Evolutionary conservation across 1,284 basidiomycete species (phyloP).

Genomic region (Papiliotrema laurentii): DNA sequence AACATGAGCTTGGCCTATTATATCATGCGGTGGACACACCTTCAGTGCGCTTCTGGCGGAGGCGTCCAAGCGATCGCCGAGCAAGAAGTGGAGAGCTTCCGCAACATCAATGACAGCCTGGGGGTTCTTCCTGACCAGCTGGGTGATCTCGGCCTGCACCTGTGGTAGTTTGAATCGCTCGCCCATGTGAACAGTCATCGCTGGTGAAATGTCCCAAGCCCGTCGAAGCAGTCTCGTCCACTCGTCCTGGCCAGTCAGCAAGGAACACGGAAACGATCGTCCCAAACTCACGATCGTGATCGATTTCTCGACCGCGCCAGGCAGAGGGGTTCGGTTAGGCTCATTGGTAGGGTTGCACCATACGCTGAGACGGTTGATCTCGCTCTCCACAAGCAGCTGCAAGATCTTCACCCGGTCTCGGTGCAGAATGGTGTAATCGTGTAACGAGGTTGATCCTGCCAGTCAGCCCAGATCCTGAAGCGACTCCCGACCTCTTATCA

Average conservation of each 20-base stretch:
- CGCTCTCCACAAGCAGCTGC: slow-evolving; percentile 80
- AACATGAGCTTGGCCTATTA: slow-evolving; percentile 2
- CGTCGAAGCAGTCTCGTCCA: slow-evolving; percentile 68
- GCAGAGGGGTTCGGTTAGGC: slow-evolving; percentile 51
- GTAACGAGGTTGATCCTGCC: slow-evolving; percentile 32
- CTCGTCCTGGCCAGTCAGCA: slow-evolving; percentile 52
- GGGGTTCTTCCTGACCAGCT: slow-evolving; percentile 70
- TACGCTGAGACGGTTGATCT: slow-evolving; percentile 76
- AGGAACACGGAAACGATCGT: background rate
- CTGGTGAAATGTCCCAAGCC: slow-evolving; percentile 79
- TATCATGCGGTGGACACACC: slow-evolving; percentile 49
- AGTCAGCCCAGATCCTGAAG: slow-evolving; percentile 1
- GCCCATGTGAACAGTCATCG: slow-evolving; percentile 74
- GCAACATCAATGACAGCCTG: slow-evolving; percentile 67
- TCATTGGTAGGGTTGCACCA: slow-evolving; percentile 89
- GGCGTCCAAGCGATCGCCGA: slow-evolving; percentile 66
- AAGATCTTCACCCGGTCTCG: slow-evolving; percentile 67
- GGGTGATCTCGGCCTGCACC: slow-evolving; percentile 65
- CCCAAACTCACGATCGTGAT: slow-evolving; percentile 56
- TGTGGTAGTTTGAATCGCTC: slow-evolving; percentile 73
- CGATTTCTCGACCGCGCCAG: slow-evolving; percentile 49
- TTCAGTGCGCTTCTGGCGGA: slow-evolving; percentile 64
- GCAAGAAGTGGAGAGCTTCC: slow-evolving; percentile 72
- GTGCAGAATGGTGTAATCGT: slow-evolving; percentile 60
- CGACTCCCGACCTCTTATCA: slow-evolving; percentile 26